These are phyloP conservation scores for Daldinia concentrica DNA, from an alignment of 495 filamentous ascomycete genomes.

Conservation along the genomic window DNA sequence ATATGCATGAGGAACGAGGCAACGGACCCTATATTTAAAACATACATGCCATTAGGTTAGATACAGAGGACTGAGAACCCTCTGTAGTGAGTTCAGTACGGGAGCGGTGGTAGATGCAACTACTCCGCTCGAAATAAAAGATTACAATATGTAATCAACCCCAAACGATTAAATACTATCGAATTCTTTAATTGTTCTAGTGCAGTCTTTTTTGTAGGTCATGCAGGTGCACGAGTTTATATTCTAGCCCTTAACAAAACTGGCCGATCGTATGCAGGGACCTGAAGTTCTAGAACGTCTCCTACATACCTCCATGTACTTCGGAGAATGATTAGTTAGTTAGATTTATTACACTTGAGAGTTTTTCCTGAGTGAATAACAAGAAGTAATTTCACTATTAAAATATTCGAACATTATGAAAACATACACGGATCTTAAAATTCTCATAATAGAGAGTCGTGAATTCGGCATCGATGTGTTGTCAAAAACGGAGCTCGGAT, in stretches of 20 bases:
- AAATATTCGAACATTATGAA: neutral
- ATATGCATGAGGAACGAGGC: neutral
- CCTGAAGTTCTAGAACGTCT: neutral
- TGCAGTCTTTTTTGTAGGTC: neutral
- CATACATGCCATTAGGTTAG: neutral
- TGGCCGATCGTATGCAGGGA: neutral
- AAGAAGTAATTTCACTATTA: neutral
- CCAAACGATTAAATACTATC: neutral
- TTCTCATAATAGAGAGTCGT: neutral
- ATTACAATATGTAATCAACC: neutral
- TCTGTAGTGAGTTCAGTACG: neutral
- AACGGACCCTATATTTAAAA: neutral
- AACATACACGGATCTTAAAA: neutral
- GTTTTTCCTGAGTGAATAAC: too few relatives aligned
- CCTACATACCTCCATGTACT: neutral
- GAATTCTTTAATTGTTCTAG: neutral
- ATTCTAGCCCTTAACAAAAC: neutral
- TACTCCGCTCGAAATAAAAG: slow-evolving; percentile 19
- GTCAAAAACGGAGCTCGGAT: slow-evolving; percentile 25
- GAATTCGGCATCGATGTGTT: slow-evolving; percentile 25
- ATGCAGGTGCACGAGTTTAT: neutral
- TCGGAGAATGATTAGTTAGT: neutral
- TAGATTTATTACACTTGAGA: too few relatives aligned
- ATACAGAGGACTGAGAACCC: neutral
- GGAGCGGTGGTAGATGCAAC: neutral